Conservation (phyloP, 805 yeast genomes). For the Saccharomycopsis babjevae region DNA sequence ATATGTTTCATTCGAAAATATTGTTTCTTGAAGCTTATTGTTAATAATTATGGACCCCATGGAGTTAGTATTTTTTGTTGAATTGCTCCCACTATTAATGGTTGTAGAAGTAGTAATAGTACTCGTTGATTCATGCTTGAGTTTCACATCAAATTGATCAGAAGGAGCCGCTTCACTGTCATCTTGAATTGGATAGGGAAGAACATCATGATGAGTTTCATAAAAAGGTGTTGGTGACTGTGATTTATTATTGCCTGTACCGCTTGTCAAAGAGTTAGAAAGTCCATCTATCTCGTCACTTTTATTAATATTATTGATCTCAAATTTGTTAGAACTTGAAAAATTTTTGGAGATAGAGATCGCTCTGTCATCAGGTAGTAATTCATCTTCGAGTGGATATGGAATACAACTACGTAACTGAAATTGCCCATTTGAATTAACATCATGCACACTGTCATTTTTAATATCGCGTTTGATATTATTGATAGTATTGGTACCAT, state of each 20-base stretch:
- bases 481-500: background rate
- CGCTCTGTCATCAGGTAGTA: background rate
- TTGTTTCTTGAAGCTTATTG: constrained; percentile 75
- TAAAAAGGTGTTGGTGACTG: background rate
- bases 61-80: background rate
- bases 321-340: background rate
- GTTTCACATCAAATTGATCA: background rate
- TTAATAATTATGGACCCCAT: background rate
- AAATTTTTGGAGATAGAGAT: background rate
- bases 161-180: background rate
- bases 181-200: background rate
- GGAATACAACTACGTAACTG: background rate
- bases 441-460: background rate
- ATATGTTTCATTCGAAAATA: constrained; percentile 23
- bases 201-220: background rate
- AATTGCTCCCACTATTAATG: background rate
- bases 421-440: background rate
- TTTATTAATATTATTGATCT: background rate
- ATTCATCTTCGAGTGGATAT: background rate
- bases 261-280: background rate
- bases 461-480: background rate
- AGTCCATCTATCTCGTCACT: background rate
- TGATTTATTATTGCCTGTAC: background rate
- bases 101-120: background rate
- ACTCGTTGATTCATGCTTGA: background rate